Percentiles rank a stretch among this genome's conserved stretches.
phyloP scores from a whole-genome alignment of 2,329 filamentous ascomycete species.

The Beauveria scarabaeidicola region DNA sequence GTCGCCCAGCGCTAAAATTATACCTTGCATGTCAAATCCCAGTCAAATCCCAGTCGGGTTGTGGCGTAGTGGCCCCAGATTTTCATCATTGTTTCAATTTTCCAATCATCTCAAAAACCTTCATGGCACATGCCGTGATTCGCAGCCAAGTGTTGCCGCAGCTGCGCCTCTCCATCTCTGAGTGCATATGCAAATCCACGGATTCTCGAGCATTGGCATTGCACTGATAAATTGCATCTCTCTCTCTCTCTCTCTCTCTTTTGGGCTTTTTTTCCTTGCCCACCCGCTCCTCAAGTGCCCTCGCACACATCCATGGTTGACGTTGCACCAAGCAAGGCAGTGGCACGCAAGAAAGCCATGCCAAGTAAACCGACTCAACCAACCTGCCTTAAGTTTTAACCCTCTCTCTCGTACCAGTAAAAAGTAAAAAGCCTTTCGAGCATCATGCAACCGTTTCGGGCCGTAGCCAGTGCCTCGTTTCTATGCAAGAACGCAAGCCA shows the following conservation, averaged over 20 bases:
- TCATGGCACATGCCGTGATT: neutral
- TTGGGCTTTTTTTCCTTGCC: too few relatives aligned
- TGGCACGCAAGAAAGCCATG: neutral
- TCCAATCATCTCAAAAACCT: neutral
- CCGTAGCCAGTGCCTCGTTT: neutral
- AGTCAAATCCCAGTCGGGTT: neutral
- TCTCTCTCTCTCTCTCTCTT: too few relatives aligned
- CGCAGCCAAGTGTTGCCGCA: neutral
- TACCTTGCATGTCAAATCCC: neutral
- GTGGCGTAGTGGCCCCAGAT: neutral
- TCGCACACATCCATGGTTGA: neutral
- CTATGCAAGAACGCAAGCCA: neutral
- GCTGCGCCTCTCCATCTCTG: neutral
- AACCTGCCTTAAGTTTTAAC: too few relatives aligned
- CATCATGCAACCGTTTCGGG: neutral
- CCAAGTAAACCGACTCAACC: too few relatives aligned
- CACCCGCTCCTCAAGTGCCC: neutral
- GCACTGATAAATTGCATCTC: too few relatives aligned
- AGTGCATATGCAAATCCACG: neutral
- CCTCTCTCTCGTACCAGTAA: too few relatives aligned
- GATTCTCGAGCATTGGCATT: too few relatives aligned
- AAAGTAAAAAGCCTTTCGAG: neutral
- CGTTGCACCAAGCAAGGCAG: neutral
- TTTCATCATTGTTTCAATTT: neutral
- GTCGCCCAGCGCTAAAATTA: neutral